Base-by-base conservation (phyloP, 768 basidiomycete species). In the Leccinellum albellum region DNA sequence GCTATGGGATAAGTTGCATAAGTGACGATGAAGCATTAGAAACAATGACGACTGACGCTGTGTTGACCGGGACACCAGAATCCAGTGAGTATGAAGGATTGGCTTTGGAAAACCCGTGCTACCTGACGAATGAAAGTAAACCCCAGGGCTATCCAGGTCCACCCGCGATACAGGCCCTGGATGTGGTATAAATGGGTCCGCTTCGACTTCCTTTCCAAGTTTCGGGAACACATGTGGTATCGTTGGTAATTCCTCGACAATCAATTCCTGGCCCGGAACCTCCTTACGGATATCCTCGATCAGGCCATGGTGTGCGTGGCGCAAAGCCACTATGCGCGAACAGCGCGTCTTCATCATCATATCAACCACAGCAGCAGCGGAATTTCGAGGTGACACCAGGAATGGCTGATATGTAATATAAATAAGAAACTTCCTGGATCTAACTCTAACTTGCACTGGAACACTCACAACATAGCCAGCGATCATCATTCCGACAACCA, bases 51-150 rank as follows among this genome's bases (percentile, higher is more conserved):
- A 60, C 73, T 62, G 55, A 79, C 78, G 62, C 40, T 70, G 61
- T 8, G 56, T 31, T 9, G 67, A 60, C 68, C 74, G 73, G 23
- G 74, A 64, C 3, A 66, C 23, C 24, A 76, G 46, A 7, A 62
- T 55, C 29, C 56, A 63, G 54, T 74, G 70, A 2, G 67, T 73
- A 32, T 73, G 68, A 1, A 63, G 53, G 23, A 80, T 74, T 17
- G 75, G 61, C 53, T 78, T 80, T 0, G 80, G 79, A 50, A 76
- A 69, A 6, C 79, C 79, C 0, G 80, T 78, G 45, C 77, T 80
- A n/a, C 80, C 64, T 3, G 64, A 64, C 6, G 64, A 64, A 32
- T 64, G 64, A 24, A 58, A 21, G 23, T 58, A 58, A 3, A 58
- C 15, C 2, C 7, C 46, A 9, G 45, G 35, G 6, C 15, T 26